These are phyloP conservation scores for Hypomyces rosellus DNA, from an alignment of 2,329 filamentous ascomycete species.

Conservation along the genomic window DNA sequence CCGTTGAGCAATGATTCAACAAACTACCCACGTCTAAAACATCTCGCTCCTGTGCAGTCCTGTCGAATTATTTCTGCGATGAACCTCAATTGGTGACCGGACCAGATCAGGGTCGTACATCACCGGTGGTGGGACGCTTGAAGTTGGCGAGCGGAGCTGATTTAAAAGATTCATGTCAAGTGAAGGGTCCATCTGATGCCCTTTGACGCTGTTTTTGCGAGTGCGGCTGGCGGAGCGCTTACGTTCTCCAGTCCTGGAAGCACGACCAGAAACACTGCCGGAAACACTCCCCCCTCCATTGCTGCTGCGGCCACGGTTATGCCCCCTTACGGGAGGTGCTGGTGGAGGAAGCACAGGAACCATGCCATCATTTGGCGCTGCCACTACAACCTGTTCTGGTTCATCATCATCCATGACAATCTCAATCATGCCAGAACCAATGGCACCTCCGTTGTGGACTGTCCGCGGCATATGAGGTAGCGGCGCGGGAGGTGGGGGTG, in stretches of 20 bases:
- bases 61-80: conserved; percentile 38
- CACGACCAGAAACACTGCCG: conserved; percentile 45
- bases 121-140: conserved; percentile 25
- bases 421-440: conserved; percentile 54
- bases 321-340: conserved; percentile 38
- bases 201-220: conserved; percentile 36
- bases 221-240: conserved; percentile 55
- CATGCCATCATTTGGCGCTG: conserved; percentile 35
- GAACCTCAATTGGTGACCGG: conserved; percentile 27
- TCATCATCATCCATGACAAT: conserved; percentile 60
- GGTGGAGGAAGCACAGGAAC: conserved; percentile 42
- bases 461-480: conserved; percentile 38
- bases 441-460: conserved; percentile 37
- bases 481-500: conserved; percentile 56
- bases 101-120: conserved; percentile 32
- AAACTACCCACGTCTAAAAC: conserved; percentile 33
- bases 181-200: conserved; percentile 26
- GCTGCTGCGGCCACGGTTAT: conserved; percentile 53
- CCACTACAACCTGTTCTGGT: conserved; percentile 19
- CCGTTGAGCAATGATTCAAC: too few species aligned
- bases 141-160: conserved; percentile 24
- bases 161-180: conserved; percentile 35
- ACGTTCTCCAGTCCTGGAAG: conserved; percentile 53
- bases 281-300: conserved; percentile 35
- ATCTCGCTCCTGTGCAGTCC: conserved; percentile 50